Conservation (phyloP, 75 land plant genomes). For the Sequoiadendron giganteum region DNA sequence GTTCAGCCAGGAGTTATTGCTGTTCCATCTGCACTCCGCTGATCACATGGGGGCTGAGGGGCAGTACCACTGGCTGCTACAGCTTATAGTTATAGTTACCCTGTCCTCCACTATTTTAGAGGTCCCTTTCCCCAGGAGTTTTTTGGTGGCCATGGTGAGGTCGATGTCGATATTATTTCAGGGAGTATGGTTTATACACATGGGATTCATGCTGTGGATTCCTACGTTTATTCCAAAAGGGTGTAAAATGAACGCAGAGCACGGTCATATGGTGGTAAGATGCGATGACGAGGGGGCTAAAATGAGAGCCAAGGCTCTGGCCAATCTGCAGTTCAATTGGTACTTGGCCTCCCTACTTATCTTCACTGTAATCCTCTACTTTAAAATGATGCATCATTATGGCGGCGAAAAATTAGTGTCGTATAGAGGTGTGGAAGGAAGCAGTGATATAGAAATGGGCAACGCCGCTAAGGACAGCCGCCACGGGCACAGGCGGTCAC, state of each 20-base stretch:
- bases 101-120: slow-evolving; percentile 33
- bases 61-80: slow-evolving; percentile 89
- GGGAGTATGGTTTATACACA: slow-evolving; percentile 56
- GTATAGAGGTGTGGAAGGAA: background rate
- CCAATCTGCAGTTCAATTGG: slow-evolving; percentile 82
- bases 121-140: slow-evolving; percentile 23
- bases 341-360: slow-evolving; percentile 36
- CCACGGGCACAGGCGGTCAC: background rate
- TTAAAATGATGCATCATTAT: background rate
- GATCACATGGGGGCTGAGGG: slow-evolving; percentile 70
- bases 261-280: slow-evolving; percentile 32
- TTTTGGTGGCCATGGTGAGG: slow-evolving; percentile 44
- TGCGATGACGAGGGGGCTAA: slow-evolving; percentile 35
- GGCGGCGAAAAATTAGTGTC: background rate
- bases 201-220: slow-evolving; percentile 72
- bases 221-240: slow-evolving; percentile 57
- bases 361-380: background rate
- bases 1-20: slow-evolving; percentile 60
- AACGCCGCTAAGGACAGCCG: background rate
- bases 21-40: slow-evolving; percentile 77
- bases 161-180: slow-evolving; percentile 39
- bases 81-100: slow-evolving; percentile 44
- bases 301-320: slow-evolving; percentile 51
- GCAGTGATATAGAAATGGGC: background rate
- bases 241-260: slow-evolving; percentile 25